Conservation (phyloP, 2,329 filamentous ascomycete species). For the Colletotrichum lindemuthianum region DNA sequence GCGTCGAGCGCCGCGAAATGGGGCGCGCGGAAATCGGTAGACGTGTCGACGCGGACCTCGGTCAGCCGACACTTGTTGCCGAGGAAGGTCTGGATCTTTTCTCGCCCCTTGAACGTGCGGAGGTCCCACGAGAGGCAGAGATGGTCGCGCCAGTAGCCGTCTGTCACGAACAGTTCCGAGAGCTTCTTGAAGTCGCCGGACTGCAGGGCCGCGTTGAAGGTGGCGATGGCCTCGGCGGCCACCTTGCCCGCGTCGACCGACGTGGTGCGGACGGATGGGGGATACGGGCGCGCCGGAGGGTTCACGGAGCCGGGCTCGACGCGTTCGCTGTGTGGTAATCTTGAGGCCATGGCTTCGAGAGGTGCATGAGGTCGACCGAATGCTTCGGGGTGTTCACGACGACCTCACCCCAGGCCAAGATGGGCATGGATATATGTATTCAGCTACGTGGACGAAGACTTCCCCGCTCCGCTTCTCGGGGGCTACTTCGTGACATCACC, state of each 20-base stretch:
- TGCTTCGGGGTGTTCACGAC: neutral
- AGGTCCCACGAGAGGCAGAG: slow-evolving; percentile 67
- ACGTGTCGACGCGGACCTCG: slow-evolving; percentile 57
- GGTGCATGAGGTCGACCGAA: neutral
- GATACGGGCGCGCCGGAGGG: slow-evolving; percentile 57
- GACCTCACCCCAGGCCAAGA: neutral
- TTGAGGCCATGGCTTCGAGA: slow-evolving; percentile 17
- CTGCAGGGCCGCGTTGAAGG: slow-evolving; percentile 53
- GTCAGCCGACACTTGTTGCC: slow-evolving; percentile 46
- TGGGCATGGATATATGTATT: slow-evolving; percentile 4
- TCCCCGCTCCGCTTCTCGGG: slow-evolving; percentile 15
- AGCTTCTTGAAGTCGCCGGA: slow-evolving; percentile 47
- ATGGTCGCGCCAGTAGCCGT: slow-evolving; percentile 69
- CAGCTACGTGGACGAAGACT: neutral
- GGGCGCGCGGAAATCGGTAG: slow-evolving; percentile 55
- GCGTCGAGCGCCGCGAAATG: slow-evolving; percentile 58
- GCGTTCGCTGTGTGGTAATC: slow-evolving; percentile 16
- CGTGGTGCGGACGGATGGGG: slow-evolving; percentile 41
- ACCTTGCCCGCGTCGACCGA: slow-evolving; percentile 48
- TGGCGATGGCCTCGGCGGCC: slow-evolving; percentile 49
- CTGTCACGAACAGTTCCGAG: slow-evolving; percentile 50
- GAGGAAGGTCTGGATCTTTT: slow-evolving; percentile 53
- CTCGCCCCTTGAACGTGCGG: slow-evolving; percentile 53
- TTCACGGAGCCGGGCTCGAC: slow-evolving; percentile 63
- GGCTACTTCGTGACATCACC: slow-evolving; percentile 32